Conservation (phyloP, 495 filamentous ascomycete species). For the Hypomontagnella monticulosa region DNA sequence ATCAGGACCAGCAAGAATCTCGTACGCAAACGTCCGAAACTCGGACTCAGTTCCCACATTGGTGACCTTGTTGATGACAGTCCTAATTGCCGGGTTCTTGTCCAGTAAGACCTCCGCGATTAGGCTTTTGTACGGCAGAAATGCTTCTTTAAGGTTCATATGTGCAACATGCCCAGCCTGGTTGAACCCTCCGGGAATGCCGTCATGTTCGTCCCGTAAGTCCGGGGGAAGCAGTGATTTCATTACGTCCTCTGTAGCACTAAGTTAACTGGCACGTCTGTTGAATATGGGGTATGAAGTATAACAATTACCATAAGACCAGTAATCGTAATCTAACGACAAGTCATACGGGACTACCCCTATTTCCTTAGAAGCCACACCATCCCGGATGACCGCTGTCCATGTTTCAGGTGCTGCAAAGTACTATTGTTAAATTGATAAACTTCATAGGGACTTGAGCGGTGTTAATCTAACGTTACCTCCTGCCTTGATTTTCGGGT, state of each 20-base stretch:
- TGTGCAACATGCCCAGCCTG: slow-evolving; percentile 92
- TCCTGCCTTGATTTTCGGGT: slow-evolving; percentile 71
- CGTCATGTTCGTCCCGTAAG: slow-evolving; percentile 64
- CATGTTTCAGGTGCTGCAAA: slow-evolving; percentile 75
- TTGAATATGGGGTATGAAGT: slow-evolving; percentile 13
- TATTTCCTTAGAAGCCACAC: slow-evolving; percentile 72
- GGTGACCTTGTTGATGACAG: slow-evolving; percentile 96
- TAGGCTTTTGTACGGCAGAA: slow-evolving; percentile 80
- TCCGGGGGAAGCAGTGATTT: slow-evolving; percentile 75
- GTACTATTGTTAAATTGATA: slow-evolving; percentile 16
- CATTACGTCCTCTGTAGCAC: slow-evolving; percentile 78
- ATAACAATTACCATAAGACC: slow-evolving; percentile 74
- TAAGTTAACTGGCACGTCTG: slow-evolving; percentile 1
- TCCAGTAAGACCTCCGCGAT: slow-evolving; percentile 86
- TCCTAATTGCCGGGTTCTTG: slow-evolving; percentile 80
- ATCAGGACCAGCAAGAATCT: slow-evolving; percentile 82
- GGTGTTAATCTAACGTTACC: slow-evolving; percentile 57
- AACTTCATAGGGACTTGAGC: slow-evolving; percentile 9
- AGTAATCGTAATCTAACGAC: slow-evolving; percentile 82
- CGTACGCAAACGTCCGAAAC: slow-evolving; percentile 93
- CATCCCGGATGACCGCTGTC: slow-evolving; percentile 71
- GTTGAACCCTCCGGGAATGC: slow-evolving; percentile 87
- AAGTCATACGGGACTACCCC: slow-evolving; percentile 78
- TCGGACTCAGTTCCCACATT: slow-evolving; percentile 83
- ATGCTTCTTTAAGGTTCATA: slow-evolving; percentile 85